These are phyloP conservation scores for Vaccinium corymbosum DNA, from an alignment of 148 eudicot species.

Conservation along the genomic window DNA sequence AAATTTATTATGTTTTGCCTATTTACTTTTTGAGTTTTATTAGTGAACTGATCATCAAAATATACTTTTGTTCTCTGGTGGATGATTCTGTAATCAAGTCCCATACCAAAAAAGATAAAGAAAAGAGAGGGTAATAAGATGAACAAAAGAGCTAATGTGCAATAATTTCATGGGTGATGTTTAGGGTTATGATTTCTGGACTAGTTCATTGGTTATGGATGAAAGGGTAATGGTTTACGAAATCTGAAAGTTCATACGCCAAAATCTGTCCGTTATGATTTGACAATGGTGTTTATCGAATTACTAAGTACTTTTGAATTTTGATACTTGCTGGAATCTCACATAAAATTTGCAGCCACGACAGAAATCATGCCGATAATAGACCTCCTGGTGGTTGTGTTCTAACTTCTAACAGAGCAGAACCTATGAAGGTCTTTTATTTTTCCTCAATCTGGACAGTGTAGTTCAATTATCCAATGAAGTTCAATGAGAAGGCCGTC, in stretches of 20 bases:
- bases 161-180: not conserved
- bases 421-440: not conserved
- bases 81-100: constrained; percentile 16
- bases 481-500: not conserved
- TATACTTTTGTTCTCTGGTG: constrained; percentile 4
- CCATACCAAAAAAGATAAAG: not conserved
- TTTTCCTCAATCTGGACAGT: not conserved
- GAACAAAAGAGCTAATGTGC: not conserved
- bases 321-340: not conserved
- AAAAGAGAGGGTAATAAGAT: not conserved
- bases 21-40: constrained; percentile 1
- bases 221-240: not conserved
- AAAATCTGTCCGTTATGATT: not conserved
- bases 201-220: not conserved
- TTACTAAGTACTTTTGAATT: not conserved
- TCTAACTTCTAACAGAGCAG: not conserved
- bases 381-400: not conserved
- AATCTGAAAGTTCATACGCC: not conserved
- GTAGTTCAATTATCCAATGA: not conserved
- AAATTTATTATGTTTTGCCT: not conserved
- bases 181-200: not conserved
- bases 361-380: not conserved
- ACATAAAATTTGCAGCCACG: not conserved
- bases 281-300: not conserved
- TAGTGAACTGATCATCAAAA: not conserved